These are phyloP conservation scores for Simmondsia chinensis DNA, from an alignment of 148 eudicot species.

Conservation along the genomic window DNA sequence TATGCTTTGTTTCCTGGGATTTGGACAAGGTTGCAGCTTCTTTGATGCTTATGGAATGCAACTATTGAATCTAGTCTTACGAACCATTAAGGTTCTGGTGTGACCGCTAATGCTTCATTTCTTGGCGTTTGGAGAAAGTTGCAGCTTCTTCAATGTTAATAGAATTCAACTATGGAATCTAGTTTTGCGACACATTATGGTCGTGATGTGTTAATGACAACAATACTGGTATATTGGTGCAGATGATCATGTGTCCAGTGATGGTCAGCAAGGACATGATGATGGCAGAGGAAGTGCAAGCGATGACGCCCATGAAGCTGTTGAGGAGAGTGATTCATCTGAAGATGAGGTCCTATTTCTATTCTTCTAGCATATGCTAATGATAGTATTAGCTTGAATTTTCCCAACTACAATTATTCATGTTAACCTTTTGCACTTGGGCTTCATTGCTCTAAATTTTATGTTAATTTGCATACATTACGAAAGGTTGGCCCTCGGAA, in stretches of 20 bases:
- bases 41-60: no score
- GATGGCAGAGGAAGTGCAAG: constrained; percentile 22
- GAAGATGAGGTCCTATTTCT: constrained; percentile 87
- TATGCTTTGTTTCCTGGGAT: no score
- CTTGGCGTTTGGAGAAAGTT: no score
- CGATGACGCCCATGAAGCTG: constrained; percentile 38
- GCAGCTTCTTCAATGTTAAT: no score
- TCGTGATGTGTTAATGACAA: no score
- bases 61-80: no score
- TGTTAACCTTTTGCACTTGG: neutral
- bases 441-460: neutral
- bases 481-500: constrained; percentile 85
- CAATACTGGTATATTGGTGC: no score
- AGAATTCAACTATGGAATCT: no score
- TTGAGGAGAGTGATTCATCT: constrained; percentile 92
- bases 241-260: constrained; percentile 16
- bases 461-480: neutral
- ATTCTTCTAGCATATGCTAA: neutral
- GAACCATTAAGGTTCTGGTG: no score
- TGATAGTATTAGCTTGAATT: neutral
- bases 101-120: no score
- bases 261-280: constrained; percentile 3
- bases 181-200: no score
- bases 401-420: neutral
- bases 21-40: no score